A percentile compares a stretch with the other conserved stretches of the same genome.
Conservation (phyloP, 331 rosid genomes). For the Quercus lobata region DNA sequence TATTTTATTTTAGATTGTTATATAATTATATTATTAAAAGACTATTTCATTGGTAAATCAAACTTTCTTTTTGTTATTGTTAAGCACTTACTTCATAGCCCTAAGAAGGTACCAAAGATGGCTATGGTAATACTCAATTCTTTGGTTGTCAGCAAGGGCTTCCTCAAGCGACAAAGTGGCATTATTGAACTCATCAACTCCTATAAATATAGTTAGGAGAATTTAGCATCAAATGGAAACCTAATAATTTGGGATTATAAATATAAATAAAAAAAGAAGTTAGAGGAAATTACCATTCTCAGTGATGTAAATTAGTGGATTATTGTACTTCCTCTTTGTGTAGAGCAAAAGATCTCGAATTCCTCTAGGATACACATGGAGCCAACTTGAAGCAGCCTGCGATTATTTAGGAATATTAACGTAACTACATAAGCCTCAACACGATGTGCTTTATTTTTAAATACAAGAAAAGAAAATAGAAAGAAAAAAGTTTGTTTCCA, state of each 20-base stretch:
- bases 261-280: not conserved
- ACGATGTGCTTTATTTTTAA: too few relatives aligned
- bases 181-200: conserved; percentile 36
- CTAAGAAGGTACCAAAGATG: conserved; percentile 25
- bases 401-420: too few relatives aligned
- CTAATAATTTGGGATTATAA: not conserved
- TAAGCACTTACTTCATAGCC: conserved; percentile 39
- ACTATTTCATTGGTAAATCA: too few relatives aligned
- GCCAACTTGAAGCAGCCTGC: not conserved
- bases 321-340: not conserved
- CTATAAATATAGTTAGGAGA: not conserved
- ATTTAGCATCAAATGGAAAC: not conserved
- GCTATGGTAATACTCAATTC: conserved; percentile 35
- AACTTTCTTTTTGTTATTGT: too few relatives aligned
- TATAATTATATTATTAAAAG: too few relatives aligned
- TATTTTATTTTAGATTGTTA: too few relatives aligned
- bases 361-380: not conserved
- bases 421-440: too few relatives aligned
- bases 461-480: too few relatives aligned
- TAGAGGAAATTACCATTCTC: not conserved
- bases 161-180: not conserved
- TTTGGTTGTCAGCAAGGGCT: conserved; percentile 26
- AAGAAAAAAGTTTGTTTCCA: too few relatives aligned
- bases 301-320: not conserved
- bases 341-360: not conserved